Evolutionary conservation across 192 early-diverging fungal species (phyloP).

Genomic region (Borealophlyctis nickersoniae): DNA sequence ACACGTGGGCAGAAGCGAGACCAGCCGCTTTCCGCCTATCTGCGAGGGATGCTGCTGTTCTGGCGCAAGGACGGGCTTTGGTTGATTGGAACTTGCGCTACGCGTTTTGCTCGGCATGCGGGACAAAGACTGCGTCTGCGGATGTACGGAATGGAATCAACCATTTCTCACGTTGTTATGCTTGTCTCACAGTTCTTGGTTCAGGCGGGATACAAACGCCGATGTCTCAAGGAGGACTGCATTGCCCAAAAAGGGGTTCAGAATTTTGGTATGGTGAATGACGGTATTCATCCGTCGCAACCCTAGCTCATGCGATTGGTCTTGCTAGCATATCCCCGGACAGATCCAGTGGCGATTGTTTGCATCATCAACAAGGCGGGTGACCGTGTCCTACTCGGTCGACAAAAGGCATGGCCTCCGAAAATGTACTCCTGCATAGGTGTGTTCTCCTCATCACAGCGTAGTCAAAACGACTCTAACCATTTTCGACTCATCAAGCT

Average conservation of each 20-base stretch:
- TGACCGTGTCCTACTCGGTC: slow-evolving; percentile 43
- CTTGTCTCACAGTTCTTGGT: slow-evolving; percentile 3
- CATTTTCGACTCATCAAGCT: slow-evolving; percentile 19
- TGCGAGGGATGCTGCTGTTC: slow-evolving; percentile 26
- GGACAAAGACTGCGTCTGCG: slow-evolving; percentile 11
- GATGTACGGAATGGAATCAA: too few species aligned
- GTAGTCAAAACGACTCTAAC: background rate
- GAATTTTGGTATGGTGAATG: too few species aligned
- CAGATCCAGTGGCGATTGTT: slow-evolving; percentile 57
- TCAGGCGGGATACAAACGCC: slow-evolving; percentile 35
- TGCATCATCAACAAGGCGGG: slow-evolving; percentile 30
- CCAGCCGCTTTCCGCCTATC: slow-evolving; percentile 18
- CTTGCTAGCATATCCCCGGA: slow-evolving; percentile 47
- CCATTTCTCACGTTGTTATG: too few species aligned
- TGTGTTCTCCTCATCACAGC: slow-evolving; percentile 24
- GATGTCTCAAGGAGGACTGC: slow-evolving; percentile 30
- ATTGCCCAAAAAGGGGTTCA: slow-evolving; percentile 18
- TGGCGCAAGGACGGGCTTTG: slow-evolving; percentile 42
- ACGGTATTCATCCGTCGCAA: too few species aligned
- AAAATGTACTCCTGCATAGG: slow-evolving; percentile 45
- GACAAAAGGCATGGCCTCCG: slow-evolving; percentile 44
- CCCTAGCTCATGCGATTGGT: too few species aligned
- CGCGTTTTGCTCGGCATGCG: slow-evolving; percentile 48
- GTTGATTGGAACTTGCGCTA: slow-evolving; percentile 50
- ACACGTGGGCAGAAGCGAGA: slow-evolving; percentile 3